phyloP scores from a whole-genome alignment of 2,329 filamentous ascomycete species.

The Pochonia chlamydosporia region DNA sequence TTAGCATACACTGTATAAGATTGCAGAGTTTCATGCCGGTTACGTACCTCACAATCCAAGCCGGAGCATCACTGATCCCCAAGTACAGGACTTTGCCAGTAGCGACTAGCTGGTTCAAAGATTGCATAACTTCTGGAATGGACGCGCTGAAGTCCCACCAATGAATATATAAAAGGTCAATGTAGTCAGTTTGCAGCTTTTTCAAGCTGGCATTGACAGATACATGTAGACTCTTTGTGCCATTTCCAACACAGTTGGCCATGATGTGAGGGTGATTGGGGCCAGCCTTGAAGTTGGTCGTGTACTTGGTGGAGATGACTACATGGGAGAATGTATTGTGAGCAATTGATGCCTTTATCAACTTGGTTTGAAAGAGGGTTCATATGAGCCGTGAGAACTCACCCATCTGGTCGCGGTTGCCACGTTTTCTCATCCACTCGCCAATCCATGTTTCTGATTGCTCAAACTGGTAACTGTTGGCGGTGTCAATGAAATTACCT shows the following conservation, averaged over 20 bases:
- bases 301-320: slow-evolving; percentile 67
- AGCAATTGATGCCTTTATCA: background rate
- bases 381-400: background rate
- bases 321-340: slow-evolving; percentile 1
- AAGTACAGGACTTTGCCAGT: slow-evolving; percentile 60
- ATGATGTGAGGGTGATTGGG: slow-evolving; percentile 35
- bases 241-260: slow-evolving; percentile 53
- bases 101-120: slow-evolving; percentile 53
- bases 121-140: slow-evolving; percentile 64
- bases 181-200: slow-evolving; percentile 62
- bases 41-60: slow-evolving; percentile 54
- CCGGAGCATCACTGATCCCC: slow-evolving; percentile 62
- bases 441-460: slow-evolving; percentile 63
- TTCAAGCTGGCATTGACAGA: slow-evolving; percentile 51
- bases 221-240: slow-evolving; percentile 52
- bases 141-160: slow-evolving; percentile 67
- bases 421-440: slow-evolving; percentile 62
- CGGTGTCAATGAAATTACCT: slow-evolving; percentile 70
- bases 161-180: slow-evolving; percentile 60
- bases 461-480: slow-evolving; percentile 61
- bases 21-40: too few relatives aligned
- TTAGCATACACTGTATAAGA: too few relatives aligned
- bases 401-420: slow-evolving; percentile 61
- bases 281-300: slow-evolving; percentile 48
- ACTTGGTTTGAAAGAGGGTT: background rate